Base-by-base conservation (phyloP, 768 basidiomycete species). In the Psilocybe tampanensis region DNA sequence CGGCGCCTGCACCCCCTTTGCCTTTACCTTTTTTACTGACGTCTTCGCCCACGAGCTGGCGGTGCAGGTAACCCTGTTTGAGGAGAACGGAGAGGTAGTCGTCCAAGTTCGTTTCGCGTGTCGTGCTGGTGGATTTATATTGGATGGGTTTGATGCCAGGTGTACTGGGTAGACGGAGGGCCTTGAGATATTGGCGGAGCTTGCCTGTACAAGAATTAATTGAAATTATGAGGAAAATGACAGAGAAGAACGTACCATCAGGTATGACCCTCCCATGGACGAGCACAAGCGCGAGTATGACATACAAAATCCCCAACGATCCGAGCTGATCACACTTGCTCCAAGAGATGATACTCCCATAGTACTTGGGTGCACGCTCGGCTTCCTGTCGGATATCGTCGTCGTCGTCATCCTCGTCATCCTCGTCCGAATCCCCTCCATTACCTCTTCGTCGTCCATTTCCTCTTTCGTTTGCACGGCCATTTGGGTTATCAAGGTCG, bases 241-340 rank as follows among this genome's bases (percentile, higher is more conserved):
- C 22, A 56, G 17, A 22, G 45, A 52, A 44, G 33, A 2, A 76
- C 88, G 64, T 64, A 95, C 95, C 71, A 64, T 97, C 94, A 23
- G 78, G 76, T 17, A 97, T 77, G 13, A 84, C 80, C 9, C 89
- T 76, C 44, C 92, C 92, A 60, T 84, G 86, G 43, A 89, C 89
- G n/a, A 98, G 78, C 45, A 98, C 86, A 21, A 97, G 75, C 0
- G 89, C 85, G 9, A 98, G 82, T 34, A 98, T 80, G 15, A 92
- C 84, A 54, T 93, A 89, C 13, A 95, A 77, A 4, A 97, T 71
- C 8, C 94, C 95, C 21, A 90, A 67, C 2, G 82, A 66, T 1
- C 81, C 87, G 1, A 93, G 75, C 60, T 95, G 81, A 67, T 94
- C 86, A 12, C 76, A 67, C 52, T 74, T 76, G 57, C 82, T 88